Base-by-base conservation (phyloP, 768 basidiomycete species). In the Panus rudis region DNA sequence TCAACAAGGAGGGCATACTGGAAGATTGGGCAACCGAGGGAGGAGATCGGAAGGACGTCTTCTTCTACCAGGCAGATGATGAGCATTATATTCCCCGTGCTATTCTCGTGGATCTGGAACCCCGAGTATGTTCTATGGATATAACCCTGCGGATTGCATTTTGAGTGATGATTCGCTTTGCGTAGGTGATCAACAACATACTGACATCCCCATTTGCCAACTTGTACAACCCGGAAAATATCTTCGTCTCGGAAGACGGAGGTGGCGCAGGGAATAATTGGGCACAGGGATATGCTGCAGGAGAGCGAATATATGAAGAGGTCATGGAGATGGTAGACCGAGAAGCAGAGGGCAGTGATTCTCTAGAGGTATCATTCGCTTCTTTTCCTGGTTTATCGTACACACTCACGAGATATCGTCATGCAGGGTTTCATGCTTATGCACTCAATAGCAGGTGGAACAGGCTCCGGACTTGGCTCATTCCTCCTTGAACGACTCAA, bases 1-100 rank as follows among this genome's bases (percentile, higher is more conserved):
- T 99, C 69, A 92, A 78, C 62, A 84, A 86, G 45, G 87, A 93
- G 53, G 96, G 96, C 22, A 90, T 91, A 46, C 79, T 98, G 37
- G 93, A 98, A 62, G 93, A 98, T 49, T 94, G 91, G 88, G 92
- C 93, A 5, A 88, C 84, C 1, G 92, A 93, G 54, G 89, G 88
- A 16, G 90, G 90, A 7, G 96, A 99, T 65, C 75, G 96, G 54
- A 99, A 98, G 60, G 96, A 99, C 66, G 94, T 96, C 21, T 99
- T 99, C 68, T 99, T 99, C 69, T 98, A 99, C 62, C 94, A 98
- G 63, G 96, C 96, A n/a, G 96, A 99, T 61, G 96, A 99, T 57
- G 96, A 98, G 62, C 93, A 96, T 56, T 99, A 98, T 63, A 93
- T 99, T 47, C 96, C 96, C 2, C 78, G 96, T 41, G 91, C 96